These are phyloP conservation scores for Sclerotinia borealis DNA, from an alignment of 2,329 filamentous ascomycete genomes.

Conservation along the genomic window DNA sequence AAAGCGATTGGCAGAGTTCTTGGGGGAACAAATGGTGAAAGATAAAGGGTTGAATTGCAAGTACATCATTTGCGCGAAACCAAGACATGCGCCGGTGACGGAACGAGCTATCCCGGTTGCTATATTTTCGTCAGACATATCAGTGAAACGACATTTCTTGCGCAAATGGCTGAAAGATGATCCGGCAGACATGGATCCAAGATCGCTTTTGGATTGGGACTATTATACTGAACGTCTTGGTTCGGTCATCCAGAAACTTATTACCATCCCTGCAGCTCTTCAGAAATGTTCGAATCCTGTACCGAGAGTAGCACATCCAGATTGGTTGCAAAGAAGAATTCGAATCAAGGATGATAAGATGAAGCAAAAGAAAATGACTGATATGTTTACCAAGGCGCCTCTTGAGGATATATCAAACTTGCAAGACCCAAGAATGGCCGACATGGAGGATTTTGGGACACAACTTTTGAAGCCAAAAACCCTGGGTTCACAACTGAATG, in stretches of 20 bases:
- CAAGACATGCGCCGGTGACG: conserved; percentile 84
- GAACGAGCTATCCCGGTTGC: conserved; percentile 91
- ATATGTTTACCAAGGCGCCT: conserved; percentile 72
- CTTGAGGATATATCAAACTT: conserved; percentile 67
- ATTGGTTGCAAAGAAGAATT: conserved; percentile 92
- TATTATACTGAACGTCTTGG: conserved; percentile 96
- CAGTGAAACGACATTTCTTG: conserved; percentile 81
- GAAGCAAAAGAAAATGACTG: conserved; percentile 98
- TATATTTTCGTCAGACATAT: conserved; percentile 91
- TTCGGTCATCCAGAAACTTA: conserved; percentile 96
- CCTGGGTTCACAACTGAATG: conserved; percentile 43
- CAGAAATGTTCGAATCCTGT: conserved; percentile 95
- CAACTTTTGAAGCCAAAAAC: conserved; percentile 61
- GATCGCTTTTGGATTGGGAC: conserved; percentile 88
- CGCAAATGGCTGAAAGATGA: conserved; percentile 96
- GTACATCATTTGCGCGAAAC: conserved; percentile 90
- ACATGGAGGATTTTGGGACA: conserved; percentile 77
- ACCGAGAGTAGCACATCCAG: conserved; percentile 85
- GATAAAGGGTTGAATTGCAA: conserved; percentile 99
- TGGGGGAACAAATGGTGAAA: conserved; percentile 98
- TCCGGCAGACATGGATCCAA: conserved; percentile 81
- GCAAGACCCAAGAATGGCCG: conserved; percentile 49
- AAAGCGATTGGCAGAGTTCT: conserved; percentile 86
- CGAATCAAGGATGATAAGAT: conserved; percentile 94
- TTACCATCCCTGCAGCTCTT: conserved; percentile 93